Base-by-base conservation (phyloP, 768 basidiomycete genomes). In the Mycena rebaudengoi region DNA sequence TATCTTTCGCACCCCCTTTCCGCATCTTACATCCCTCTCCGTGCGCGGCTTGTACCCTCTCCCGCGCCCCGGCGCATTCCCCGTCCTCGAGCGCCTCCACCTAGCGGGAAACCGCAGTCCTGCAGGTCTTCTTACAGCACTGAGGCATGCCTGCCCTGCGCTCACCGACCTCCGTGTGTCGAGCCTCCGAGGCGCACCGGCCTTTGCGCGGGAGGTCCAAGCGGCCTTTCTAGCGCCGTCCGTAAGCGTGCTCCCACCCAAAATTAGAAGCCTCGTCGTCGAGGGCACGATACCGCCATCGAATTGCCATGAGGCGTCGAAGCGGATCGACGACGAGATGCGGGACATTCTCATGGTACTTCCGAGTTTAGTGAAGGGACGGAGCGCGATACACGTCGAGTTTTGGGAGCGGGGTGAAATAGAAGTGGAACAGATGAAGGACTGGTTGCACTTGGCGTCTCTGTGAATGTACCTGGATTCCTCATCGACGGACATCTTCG, bases 11-110 rank as follows among this genome's bases (percentile, higher is more conserved):
- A 54, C 18, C 8, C 45, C 7, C 2, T 16, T 62, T 25, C 60
- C 53, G 14, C 37, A 33, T 7, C 25, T 62, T 3, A 46, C 25
- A 30, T 10, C 53, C 7, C 44, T 62, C 5, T 12, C 29, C 3
- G 52, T 62, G 10, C 52, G 45, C 28, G 60, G 60, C 18, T 62
- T 54, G 29, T 62, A 62, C 44, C 60, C 60, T 5, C 52, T 55
- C 23, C 52, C 60, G 20, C 53, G 35, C 6, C 60, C 60, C 14
- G 45, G 52, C 52, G 45, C 53, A 8, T 62, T 62, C 11, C 60
- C 53, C 20, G 35, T 21, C 8, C 53, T 62, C 26, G 55, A 51
- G 16, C 52, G 55, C 29, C 52, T 62, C 11, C 45, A 55, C 14
- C 52, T 62, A 28, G 44, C 37, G 37, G 60, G 60, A 12, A 54